A percentile compares a stretch with the other conserved stretches of the same genome.
Evolutionary conservation across 495 filamentous ascomycete species (phyloP).

Genomic region (Tuber aestivum): DNA sequence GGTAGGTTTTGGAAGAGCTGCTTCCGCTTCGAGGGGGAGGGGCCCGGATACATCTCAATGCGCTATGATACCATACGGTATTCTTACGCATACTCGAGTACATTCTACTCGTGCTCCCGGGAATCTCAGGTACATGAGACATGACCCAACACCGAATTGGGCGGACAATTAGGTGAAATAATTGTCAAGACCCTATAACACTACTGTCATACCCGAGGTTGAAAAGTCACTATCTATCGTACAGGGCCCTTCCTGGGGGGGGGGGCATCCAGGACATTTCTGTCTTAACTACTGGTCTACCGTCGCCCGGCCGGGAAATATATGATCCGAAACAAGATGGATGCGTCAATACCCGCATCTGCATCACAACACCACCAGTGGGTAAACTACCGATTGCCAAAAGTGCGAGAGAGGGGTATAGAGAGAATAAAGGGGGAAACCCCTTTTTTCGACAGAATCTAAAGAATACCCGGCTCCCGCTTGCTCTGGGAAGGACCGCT

Average conservation of each 20-base stretch:
- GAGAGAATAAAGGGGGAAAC: neutral
- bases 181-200: neutral
- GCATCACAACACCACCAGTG: neutral
- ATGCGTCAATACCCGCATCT: slow-evolving; percentile 2
- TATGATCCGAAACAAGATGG: slow-evolving; percentile 1
- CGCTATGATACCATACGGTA: neutral
- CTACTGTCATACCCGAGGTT: too few species aligned
- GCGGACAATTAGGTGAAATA: neutral
- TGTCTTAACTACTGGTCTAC: neutral
- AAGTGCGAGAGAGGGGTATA: neutral
- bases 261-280: neutral
- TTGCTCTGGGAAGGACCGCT: too few species aligned
- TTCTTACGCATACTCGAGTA: too few species aligned
- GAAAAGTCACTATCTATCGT: neutral
- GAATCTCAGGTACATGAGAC: neutral
- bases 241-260: neutral
- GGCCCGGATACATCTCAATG: neutral
- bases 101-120: too few species aligned
- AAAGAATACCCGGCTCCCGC: neutral
- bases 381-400: neutral
- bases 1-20: neutral
- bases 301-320: neutral
- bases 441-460: neutral
- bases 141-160: neutral
- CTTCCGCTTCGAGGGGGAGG: neutral